Evolutionary conservation across 345 rosid genomes (phyloP).

Genomic region (Balakata baccata): DNA sequence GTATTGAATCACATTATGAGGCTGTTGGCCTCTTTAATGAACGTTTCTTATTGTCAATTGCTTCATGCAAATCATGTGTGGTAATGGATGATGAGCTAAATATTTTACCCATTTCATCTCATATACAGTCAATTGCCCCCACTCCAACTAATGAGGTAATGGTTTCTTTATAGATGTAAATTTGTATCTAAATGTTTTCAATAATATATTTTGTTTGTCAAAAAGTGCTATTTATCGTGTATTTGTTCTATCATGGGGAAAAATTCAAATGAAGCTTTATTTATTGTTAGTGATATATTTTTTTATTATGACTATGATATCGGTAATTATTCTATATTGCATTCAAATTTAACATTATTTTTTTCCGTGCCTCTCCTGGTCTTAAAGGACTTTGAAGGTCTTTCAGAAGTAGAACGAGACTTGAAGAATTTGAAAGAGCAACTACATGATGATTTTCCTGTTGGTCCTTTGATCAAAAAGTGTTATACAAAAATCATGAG

Average conservation of each 20-base stretch:
- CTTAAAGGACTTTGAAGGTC: conserved; percentile 77
- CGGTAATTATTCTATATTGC: background rate
- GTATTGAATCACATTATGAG: conserved; percentile 90
- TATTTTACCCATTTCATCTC: conserved; percentile 89
- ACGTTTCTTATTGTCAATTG: conserved; percentile 79
- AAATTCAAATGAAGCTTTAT: background rate
- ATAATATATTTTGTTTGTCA: background rate
- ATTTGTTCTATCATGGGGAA: background rate
- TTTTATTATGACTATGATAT: background rate
- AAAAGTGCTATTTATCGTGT: background rate
- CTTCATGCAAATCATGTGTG: conserved; percentile 87
- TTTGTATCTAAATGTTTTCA: background rate
- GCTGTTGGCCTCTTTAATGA: conserved; percentile 90
- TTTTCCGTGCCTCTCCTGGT: conserved; percentile 11
- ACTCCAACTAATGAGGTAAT: conserved; percentile 64
- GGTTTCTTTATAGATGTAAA: background rate
- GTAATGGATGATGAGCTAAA: conserved; percentile 97
- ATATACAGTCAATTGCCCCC: conserved; percentile 65
- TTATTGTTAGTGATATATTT: background rate
- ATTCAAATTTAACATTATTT: conserved; percentile 9
- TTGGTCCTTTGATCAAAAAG: conserved; percentile 83
- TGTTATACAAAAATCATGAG: conserved; percentile 42
- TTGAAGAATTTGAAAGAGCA: conserved; percentile 82
- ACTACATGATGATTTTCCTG: conserved; percentile 80
- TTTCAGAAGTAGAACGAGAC: conserved; percentile 79